Conservation (phyloP, 139 green algal genomes). For the Asterochloris erici region DNA sequence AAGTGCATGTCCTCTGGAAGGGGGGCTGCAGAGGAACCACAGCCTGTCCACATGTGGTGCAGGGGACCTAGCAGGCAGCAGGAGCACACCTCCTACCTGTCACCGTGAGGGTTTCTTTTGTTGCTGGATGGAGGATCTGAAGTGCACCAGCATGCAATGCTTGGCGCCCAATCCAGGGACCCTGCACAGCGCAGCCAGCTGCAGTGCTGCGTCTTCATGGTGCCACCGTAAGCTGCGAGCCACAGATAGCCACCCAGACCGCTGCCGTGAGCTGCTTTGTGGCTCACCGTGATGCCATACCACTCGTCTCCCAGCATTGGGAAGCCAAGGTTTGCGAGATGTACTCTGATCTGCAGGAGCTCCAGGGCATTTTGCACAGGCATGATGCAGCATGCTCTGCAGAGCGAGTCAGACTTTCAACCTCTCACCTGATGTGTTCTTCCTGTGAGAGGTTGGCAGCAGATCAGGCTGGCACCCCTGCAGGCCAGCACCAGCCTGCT, state of each 20-base stretch:
- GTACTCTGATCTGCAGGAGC: conserved; percentile 63
- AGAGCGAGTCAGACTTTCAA: too few relatives aligned
- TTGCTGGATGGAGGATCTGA: conserved; percentile 42
- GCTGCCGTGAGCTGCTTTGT: too few relatives aligned
- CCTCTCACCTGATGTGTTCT: neutral
- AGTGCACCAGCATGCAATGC: conserved; percentile 63
- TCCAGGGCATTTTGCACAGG: too few relatives aligned
- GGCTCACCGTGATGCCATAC: conserved; percentile 47
- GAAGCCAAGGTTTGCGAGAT: conserved; percentile 58
- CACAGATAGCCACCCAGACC: neutral
- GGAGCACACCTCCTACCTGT: neutral
- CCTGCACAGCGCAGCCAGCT: conserved; percentile 12
- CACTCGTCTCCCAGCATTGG: conserved; percentile 69
- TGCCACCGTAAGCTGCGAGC: neutral
- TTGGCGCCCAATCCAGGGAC: conserved; percentile 57
- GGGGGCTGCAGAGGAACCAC: conserved; percentile 31
- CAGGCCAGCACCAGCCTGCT: neutral
- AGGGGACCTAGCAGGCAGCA: neutral
- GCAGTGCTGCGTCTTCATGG: neutral
- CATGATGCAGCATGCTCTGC: too few relatives aligned
- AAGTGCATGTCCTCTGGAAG: conserved; percentile 56
- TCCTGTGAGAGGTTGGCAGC: neutral
- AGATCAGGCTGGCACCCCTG: neutral
- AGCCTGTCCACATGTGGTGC: neutral
- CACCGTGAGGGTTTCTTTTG: conserved; percentile 34